These are phyloP conservation scores for Albugo laibachii DNA, from an alignment of 352 stramenopile genomes.

Conservation along the genomic window DNA sequence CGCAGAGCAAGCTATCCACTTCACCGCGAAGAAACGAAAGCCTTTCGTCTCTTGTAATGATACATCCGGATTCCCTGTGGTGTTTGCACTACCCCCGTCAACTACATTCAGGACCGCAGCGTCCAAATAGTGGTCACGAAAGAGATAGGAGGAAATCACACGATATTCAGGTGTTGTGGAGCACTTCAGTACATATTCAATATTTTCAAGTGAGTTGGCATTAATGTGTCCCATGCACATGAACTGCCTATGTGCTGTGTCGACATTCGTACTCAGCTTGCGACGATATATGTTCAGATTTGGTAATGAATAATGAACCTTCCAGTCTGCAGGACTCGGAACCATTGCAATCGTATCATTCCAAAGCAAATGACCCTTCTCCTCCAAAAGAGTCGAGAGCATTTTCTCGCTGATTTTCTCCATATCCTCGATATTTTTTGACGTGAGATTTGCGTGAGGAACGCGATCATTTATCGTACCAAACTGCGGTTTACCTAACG, in stretches of 20 bases:
- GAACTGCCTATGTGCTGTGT: too few relatives aligned
- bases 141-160: conserved; percentile 23
- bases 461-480: too few relatives aligned
- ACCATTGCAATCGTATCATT: too few relatives aligned
- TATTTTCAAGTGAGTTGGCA: conserved; percentile 13
- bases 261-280: too few relatives aligned
- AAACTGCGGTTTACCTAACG: too few relatives aligned
- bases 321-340: conserved; percentile 11
- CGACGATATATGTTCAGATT: conserved; percentile 28
- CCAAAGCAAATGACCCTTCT: too few relatives aligned
- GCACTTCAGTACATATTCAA: conserved; percentile 29
- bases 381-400: too few relatives aligned
- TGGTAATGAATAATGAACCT: conserved; percentile 31
- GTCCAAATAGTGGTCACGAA: conserved; percentile 20
- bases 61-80: conserved; percentile 9
- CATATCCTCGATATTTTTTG: too few relatives aligned
- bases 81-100: conserved; percentile 10
- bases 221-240: too few relatives aligned
- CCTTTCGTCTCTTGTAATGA: too few relatives aligned
- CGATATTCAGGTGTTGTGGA: conserved; percentile 23
- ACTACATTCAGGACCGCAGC: conserved; percentile 19
- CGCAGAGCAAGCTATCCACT: conserved; percentile 23
- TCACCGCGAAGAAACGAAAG: conserved; percentile 29
- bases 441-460: too few relatives aligned
- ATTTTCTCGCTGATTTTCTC: too few relatives aligned